These are phyloP conservation scores for Dicorynia guianensis DNA, from an alignment of 306 rosid genomes.

Conservation along the genomic window DNA sequence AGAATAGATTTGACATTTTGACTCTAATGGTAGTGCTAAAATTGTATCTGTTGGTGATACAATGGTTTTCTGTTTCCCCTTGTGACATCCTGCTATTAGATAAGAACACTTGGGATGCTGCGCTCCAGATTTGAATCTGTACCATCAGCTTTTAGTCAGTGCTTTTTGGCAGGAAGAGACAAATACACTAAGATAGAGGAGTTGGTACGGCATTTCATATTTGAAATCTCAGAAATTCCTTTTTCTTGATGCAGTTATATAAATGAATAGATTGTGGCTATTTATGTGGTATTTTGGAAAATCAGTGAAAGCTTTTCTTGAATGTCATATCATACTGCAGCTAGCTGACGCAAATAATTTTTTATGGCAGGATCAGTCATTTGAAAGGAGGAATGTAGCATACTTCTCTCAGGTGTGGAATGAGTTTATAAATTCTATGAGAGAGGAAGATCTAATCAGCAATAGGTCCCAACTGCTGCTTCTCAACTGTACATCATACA, in stretches of 20 bases:
- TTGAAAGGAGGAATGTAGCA: conserved; percentile 65
- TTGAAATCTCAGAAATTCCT: conserved; percentile 40
- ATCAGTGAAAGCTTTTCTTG: no score
- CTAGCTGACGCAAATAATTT: conserved; percentile 41
- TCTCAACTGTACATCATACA: conserved; percentile 27
- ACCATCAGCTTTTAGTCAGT: conserved; percentile 73
- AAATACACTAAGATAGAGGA: conserved; percentile 36
- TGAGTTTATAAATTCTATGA: conserved; percentile 79
- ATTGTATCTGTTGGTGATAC: conserved; percentile 12
- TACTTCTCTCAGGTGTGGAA: conserved; percentile 94
- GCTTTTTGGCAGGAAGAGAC: conserved; percentile 69
- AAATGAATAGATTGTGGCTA: background rate
- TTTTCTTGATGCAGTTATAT: conserved; percentile 29
- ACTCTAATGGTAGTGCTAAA: conserved; percentile 20
- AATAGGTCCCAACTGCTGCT: conserved; percentile 62
- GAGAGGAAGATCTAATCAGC: conserved; percentile 92
- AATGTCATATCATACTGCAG: background rate
- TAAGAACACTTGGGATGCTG: conserved; percentile 99
- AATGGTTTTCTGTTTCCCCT: conserved; percentile 37
- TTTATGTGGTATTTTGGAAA: conserved; percentile 1
- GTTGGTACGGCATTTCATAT: conserved; percentile 47
- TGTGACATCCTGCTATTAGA: conserved; percentile 58
- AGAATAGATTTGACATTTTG: conserved; percentile 11
- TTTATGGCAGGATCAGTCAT: conserved; percentile 60
- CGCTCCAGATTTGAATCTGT: conserved; percentile 84